A percentile compares a stretch with the other conserved stretches of the same genome.
Evolutionary conservation across 192 early-diverging fungal genomes (phyloP).

Genomic region (Backusella sp.): DNA sequence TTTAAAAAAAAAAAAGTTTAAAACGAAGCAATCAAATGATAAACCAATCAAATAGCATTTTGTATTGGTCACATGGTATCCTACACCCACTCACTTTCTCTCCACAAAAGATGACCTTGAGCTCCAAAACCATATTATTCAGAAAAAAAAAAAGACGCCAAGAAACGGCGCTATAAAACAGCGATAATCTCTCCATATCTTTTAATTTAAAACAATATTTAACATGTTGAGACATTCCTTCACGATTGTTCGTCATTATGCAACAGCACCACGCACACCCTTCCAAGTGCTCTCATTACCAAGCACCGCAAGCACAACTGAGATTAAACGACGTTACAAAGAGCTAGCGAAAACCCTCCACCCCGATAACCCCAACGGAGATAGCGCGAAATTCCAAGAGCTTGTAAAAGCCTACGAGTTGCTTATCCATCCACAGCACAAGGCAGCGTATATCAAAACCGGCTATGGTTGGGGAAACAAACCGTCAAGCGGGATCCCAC

Average conservation of each 20-base stretch:
- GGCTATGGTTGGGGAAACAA: slow-evolving; percentile 33
- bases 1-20: slow-evolving; percentile 1
- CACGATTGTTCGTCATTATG: background rate
- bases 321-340: slow-evolving; percentile 36
- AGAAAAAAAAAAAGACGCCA: background rate
- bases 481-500: background rate
- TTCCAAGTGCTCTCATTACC: slow-evolving; percentile 30
- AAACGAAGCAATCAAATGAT: background rate
- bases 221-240: background rate
- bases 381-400: slow-evolving; percentile 28
- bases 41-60: background rate
- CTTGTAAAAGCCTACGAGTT: slow-evolving; percentile 37
- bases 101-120: too few species aligned
- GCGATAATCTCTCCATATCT: background rate
- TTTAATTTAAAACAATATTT: background rate
- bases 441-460: slow-evolving; percentile 7
- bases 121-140: background rate
- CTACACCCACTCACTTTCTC: background rate
- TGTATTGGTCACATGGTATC: background rate
- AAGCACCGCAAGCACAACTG: slow-evolving; percentile 12
- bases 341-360: slow-evolving; percentile 35
- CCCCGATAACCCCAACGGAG: slow-evolving; percentile 28
- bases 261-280: slow-evolving; percentile 15
- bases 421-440: slow-evolving; percentile 13
- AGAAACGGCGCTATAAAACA: background rate